These are phyloP conservation scores for Metschnikowia hibisci DNA, from an alignment of 805 yeast species.

Conservation along the genomic window DNA sequence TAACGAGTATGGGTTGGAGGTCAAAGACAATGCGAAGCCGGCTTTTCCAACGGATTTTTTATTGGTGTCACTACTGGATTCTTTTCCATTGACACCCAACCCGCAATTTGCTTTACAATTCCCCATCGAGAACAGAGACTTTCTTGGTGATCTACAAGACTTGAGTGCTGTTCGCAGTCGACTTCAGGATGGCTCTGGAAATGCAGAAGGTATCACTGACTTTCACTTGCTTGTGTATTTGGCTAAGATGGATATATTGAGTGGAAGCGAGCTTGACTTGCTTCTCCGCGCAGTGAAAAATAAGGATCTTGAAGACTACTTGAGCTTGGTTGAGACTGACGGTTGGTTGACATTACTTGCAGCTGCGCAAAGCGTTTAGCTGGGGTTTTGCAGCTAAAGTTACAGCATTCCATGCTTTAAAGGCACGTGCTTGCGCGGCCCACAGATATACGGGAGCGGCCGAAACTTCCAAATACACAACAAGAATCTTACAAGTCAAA, in stretches of 20 bases:
- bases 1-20: slow-evolving; percentile 85
- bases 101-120: slow-evolving; percentile 55
- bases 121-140: slow-evolving; percentile 77
- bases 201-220: slow-evolving; percentile 46
- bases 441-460: no score
- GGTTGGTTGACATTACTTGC: slow-evolving; percentile 84
- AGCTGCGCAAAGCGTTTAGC: slow-evolving; percentile 31
- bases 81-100: slow-evolving; percentile 68
- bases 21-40: slow-evolving; percentile 59
- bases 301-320: slow-evolving; percentile 42
- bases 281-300: slow-evolving; percentile 46
- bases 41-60: slow-evolving; percentile 28
- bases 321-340: slow-evolving; percentile 53
- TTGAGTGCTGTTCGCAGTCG: slow-evolving; percentile 50
- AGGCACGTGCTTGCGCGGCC: no score
- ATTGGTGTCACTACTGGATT: slow-evolving; percentile 88
- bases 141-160: slow-evolving; percentile 71
- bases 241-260: slow-evolving; percentile 52
- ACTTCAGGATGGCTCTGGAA: slow-evolving; percentile 36
- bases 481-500: no score
- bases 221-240: slow-evolving; percentile 73
- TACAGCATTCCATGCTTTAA: not conserved
- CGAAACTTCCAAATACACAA: no score
- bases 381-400: not conserved
- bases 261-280: slow-evolving; percentile 48